Percentiles rank a stretch among this genome's conserved stretches.
phyloP scores from a whole-genome alignment of 139 green algal species.

The Deuterostichococcus epilithicus region DNA sequence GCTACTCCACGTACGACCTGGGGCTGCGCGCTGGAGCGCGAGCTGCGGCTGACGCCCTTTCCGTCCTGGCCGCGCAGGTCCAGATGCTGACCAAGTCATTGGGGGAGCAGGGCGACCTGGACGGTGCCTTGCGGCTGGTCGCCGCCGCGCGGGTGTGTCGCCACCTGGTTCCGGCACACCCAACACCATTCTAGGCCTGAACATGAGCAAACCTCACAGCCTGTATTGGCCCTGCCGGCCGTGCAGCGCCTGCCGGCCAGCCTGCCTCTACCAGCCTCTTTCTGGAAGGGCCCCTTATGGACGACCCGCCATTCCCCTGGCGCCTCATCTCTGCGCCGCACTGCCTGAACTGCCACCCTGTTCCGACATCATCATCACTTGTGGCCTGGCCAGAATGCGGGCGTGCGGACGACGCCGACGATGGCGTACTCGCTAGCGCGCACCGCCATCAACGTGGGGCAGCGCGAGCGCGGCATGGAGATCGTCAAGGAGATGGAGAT shows the following conservation, averaged over 20 bases:
- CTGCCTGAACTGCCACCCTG: not conserved
- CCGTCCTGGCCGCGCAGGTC: too few species aligned
- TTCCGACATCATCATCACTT: not conserved
- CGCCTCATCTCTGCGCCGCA: too few species aligned
- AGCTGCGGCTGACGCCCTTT: not conserved
- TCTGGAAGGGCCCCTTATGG: too few species aligned
- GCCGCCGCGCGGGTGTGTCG: not conserved
- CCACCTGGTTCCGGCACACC: too few species aligned
- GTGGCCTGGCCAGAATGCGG: not conserved
- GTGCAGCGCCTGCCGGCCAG: too few species aligned
- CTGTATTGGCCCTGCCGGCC: too few species aligned
- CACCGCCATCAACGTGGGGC: not conserved
- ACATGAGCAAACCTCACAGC: not conserved
- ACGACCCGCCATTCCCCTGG: too few species aligned
- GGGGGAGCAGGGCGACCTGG: not conserved
- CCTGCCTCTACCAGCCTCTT: too few species aligned
- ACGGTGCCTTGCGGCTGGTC: not conserved
- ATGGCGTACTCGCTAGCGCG: not conserved
- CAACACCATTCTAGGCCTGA: too few species aligned
- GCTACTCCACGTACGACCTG: too few species aligned
- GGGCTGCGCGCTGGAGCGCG: too few species aligned
- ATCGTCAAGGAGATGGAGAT: not conserved
- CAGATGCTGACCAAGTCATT: not conserved
- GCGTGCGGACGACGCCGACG: not conserved
- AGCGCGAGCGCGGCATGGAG: not conserved